A percentile compares a stretch with the other conserved stretches of the same genome.
phyloP scores from a whole-genome alignment of 2,329 filamentous ascomycete species.

The Colletotrichum sp. region DNA sequence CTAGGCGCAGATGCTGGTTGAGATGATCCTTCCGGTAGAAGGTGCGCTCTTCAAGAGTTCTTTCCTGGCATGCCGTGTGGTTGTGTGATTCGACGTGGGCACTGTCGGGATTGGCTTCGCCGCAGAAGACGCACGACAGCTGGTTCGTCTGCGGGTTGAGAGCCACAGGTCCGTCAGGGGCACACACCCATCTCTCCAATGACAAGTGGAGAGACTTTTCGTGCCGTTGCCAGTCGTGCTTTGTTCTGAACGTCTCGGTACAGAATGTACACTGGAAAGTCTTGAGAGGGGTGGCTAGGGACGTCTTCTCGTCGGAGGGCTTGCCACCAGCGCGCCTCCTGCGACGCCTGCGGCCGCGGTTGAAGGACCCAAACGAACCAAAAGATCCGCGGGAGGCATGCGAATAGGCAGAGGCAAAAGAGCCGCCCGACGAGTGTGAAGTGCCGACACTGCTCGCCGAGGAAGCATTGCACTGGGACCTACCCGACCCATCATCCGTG shows the following conservation, averaged over 20 bases:
- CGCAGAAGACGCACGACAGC: slow-evolving; percentile 65
- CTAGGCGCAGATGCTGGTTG: slow-evolving; percentile 68
- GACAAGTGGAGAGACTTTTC: slow-evolving; percentile 72
- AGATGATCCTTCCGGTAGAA: slow-evolving; percentile 73
- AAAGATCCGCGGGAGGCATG: slow-evolving; percentile 63
- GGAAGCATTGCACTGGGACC: slow-evolving; percentile 63
- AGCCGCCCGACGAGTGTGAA: slow-evolving; percentile 64
- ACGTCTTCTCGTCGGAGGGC: slow-evolving; percentile 37
- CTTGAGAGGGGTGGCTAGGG: slow-evolving; percentile 51
- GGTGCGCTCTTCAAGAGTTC: slow-evolving; percentile 63
- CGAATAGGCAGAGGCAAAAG: slow-evolving; percentile 64
- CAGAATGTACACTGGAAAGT: slow-evolving; percentile 74
- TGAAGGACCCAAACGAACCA: slow-evolving; percentile 53
- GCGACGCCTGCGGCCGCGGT: slow-evolving; percentile 54
- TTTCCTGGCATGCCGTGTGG: slow-evolving; percentile 70
- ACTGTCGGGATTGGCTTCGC: slow-evolving; percentile 57
- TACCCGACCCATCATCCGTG: slow-evolving; percentile 66
- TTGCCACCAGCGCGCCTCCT: slow-evolving; percentile 49
- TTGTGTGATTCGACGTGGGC: slow-evolving; percentile 65
- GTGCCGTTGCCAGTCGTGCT: slow-evolving; percentile 74
- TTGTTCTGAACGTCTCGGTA: slow-evolving; percentile 70
- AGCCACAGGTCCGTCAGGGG: slow-evolving; percentile 59
- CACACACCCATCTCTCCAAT: slow-evolving; percentile 70
- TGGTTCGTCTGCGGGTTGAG: slow-evolving; percentile 65
- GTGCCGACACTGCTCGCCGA: slow-evolving; percentile 66